A percentile compares a stretch with the other conserved stretches of the same genome.
These are phyloP conservation scores for Gonium pectorale DNA, from an alignment of 139 green algal species.

Conservation along the genomic window DNA sequence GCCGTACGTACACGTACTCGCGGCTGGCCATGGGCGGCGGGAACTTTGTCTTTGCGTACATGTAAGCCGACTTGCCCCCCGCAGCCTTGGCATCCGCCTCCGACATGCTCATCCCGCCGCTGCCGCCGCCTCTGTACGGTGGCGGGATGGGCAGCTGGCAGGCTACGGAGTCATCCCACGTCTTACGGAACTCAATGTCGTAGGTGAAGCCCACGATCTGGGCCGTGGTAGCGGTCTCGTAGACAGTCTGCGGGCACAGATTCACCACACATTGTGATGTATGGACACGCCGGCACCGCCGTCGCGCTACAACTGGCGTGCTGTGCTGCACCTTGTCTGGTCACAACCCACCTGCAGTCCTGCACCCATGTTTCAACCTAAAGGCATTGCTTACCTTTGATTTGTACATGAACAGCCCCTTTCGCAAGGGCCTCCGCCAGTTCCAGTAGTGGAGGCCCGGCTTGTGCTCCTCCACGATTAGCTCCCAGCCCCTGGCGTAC, in stretches of 20 bases:
- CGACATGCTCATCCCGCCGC: conserved; percentile 24
- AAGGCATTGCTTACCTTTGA: too few relatives aligned
- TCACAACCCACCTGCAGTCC: too few relatives aligned
- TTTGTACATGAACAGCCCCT: conserved; percentile 74
- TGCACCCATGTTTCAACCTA: too few relatives aligned
- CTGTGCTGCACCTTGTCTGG: too few relatives aligned
- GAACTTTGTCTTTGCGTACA: conserved; percentile 73
- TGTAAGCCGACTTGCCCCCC: conserved; percentile 47
- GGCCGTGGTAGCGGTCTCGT: conserved; percentile 56
- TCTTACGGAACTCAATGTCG: conserved; percentile 53
- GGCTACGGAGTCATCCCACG: conserved; percentile 67
- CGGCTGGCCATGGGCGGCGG: conserved; percentile 74
- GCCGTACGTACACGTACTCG: conserved; percentile 77
- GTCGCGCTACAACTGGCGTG: too few relatives aligned
- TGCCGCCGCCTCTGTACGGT: not conserved
- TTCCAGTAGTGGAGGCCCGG: conserved; percentile 65
- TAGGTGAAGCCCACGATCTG: conserved; percentile 76
- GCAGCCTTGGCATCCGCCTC: conserved; percentile 5
- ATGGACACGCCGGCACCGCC: too few relatives aligned
- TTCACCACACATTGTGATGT: too few relatives aligned
- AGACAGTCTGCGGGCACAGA: too few relatives aligned
- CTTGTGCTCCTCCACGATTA: conserved; percentile 52
- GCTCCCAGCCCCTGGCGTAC: conserved; percentile 64
- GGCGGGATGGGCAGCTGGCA: conserved; percentile 28
- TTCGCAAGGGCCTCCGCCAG: conserved; percentile 71